phyloP scores from a whole-genome alignment of 2,329 filamentous ascomycete genomes.

The Cordyceps tenuipes region DNA sequence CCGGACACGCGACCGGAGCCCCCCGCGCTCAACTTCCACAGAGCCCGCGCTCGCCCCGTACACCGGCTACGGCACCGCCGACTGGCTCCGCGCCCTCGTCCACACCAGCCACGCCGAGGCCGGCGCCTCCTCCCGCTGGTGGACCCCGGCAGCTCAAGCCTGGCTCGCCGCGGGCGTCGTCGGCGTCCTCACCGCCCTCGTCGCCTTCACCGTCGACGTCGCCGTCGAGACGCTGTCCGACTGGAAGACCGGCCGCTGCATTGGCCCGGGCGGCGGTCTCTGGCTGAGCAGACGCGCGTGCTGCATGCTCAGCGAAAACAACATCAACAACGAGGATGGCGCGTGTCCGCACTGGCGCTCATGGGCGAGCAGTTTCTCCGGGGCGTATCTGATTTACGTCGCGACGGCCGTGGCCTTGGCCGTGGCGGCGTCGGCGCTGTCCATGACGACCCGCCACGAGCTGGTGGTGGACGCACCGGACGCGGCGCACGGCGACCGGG shows the following conservation, averaged over 20 bases:
- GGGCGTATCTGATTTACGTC: constrained; percentile 21
- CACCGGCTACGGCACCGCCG: neutral
- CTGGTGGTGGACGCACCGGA: constrained; percentile 82
- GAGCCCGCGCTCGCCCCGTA: neutral
- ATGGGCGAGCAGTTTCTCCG: constrained; percentile 52
- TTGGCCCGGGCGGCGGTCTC: constrained; percentile 59
- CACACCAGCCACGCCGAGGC: neutral
- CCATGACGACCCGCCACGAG: constrained; percentile 77
- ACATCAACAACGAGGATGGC: constrained; percentile 39
- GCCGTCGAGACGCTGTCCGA: constrained; percentile 93
- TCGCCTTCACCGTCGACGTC: constrained; percentile 85
- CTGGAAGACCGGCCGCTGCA: constrained; percentile 86
- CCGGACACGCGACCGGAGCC: too few species aligned
- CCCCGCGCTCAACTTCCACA: neutral
- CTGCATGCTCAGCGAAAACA: constrained; percentile 65
- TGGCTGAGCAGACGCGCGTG: constrained; percentile 89
- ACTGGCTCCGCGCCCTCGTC: constrained; percentile 6
- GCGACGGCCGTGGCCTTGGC: constrained; percentile 48
- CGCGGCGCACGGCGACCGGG: constrained; percentile 23
- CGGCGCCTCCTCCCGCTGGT: constrained; percentile 15
- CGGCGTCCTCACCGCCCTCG: constrained; percentile 70
- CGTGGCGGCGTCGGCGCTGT: constrained; percentile 54
- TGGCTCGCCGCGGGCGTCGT: constrained; percentile 85
- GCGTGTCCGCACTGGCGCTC: constrained; percentile 80
- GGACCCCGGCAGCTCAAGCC: constrained; percentile 54